Base-by-base conservation (phyloP, 1,284 basidiomycete genomes). In the Sanguinoderma infundibulare region DNA sequence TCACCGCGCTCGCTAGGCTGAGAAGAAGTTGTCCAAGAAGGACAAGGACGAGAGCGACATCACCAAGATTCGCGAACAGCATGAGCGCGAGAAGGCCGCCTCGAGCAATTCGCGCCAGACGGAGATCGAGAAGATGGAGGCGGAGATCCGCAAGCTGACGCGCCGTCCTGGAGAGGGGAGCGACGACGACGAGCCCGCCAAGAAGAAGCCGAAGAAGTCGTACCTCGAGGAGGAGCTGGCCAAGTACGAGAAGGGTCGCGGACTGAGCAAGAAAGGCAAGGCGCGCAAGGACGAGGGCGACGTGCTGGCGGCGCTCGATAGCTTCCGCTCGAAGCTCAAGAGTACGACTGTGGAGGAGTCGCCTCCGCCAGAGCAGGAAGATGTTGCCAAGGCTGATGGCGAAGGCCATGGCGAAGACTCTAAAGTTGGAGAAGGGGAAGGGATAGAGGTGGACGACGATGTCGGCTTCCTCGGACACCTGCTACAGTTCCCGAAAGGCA, bases 61-160 rank as follows among this genome's bases (percentile, higher is more conserved):
- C 15, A 83, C 84, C 15, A 87, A 84, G 59, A 92, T 94, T 53
- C 83, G 92, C 44, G 88, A 86, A 67, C 83, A 89, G 69, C 89
- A 93, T 70, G 89, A 86, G 1, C 77, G 86, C 55, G 89, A 91
- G 64, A 83, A 89, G 73, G 80, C 81, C 14, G 81, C 84, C 8
- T 34, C 60, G 14, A 94, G 91, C 52, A 82, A 83, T 35, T 78
- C 85, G 9, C 87, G 91, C 28, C 85, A 88, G 71, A 82, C 86
- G 5, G 91, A 96, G 74, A 96, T 98, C 59, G 90, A 88, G 68
- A 87, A 86, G 66, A 92, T 98, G 84, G 92, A 98, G 74, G 89
- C 87, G 3, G 92, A 95, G 56, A 91, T 98, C 59, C 88, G 92
- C 28, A 90, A 86, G 66, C 81, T 96, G 9, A 82, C 83, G 59